Base-by-base conservation (phyloP, 441 rosid species). In the Gossypium laxum region DNA sequence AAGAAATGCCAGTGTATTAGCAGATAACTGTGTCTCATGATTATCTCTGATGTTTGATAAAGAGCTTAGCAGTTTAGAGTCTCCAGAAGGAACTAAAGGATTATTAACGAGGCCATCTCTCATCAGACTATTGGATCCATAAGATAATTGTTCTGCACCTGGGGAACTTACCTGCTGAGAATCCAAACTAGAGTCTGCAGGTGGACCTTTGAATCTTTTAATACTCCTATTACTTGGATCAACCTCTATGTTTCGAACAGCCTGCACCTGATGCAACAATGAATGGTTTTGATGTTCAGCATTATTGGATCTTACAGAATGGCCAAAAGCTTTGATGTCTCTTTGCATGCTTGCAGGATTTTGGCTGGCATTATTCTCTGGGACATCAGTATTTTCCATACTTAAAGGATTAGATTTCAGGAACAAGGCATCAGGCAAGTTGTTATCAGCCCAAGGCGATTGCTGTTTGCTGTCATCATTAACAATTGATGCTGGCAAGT, bases 251-350 rank as follows among this genome's bases (percentile, higher is more conserved):
- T 74, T 81, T 77, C 74, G 82, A 82, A 74, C 81, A 63, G 80
- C 80, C 77, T 81, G 89, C 74, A 81, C 71, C 69, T 83, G 83
- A 38, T 82, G 86, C 71, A 75, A 71, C 51, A 81, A 64, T 69
- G 91, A 80, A 70, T 75, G 80, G 50, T 77, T 85, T 67, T 81
- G 87, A 75, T 75, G 75, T 47, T 73, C 52, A 51, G 63, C 26
- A 67, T 77, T 79, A 63, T 76, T 82, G 62, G 85, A 79, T 66
- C 80, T 77, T 72, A 83, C 80, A 69, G 86, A 82, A 34, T 72
- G 81, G 38, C 78, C 89, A 81, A 78, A 80, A 59, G 89, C 82
- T 81, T 84, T 87, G 70, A 78, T 78, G 57, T 84, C 83, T 71
- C 74, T 81, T 74, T 83, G 87, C 28, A 78, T 73, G 71, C 76